Evolutionary conservation across 257 asterid species (phyloP), one percentile per base, ranked within the genome.

Genomic region (Jacaranda copaia): DNA sequence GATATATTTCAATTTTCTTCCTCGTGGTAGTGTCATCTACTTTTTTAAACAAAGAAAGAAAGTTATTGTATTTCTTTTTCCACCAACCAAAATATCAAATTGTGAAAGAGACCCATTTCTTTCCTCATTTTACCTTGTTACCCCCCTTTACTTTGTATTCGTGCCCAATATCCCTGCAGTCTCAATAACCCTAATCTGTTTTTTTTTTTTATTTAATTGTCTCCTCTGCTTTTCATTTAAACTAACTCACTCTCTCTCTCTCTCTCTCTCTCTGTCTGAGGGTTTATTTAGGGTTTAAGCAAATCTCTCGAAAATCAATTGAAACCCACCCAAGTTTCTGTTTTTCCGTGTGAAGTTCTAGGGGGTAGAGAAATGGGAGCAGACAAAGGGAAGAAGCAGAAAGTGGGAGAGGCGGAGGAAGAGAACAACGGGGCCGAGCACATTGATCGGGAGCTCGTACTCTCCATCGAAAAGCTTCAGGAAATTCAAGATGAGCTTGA

Each of bases 401-500:
- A 90, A 83, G 76, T 84, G 76, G 89, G 79, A 71, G 91, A 83
- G 55, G 78, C 12, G 58, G 89, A 81, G 79, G 91, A 80, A 45
- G 93, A 84, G 52, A 83, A 53, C 80, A 78, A 83, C 81, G 89
- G 76, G 43, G 16, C 84, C 9, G 90, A 84, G 25, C 88, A 65
- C 68, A 74, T 82, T 81, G 97, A 89, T 20, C 87, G 79, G 13
- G 91, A 89, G 69, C 93, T 91, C 69, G 85, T 88, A 75, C 76
- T 81, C 63, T 89, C 97, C 38, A 87, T 93, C 57, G 95, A 91
- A 66, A 91, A 86, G 88, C 89, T 93, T 77, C 98, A 91, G 79
- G 97, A 88, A 81, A 83, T 93, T 83, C 96, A 93, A 80, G 98
- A 91, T 57, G 98, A 93, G 75, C 97, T 93, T 39, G 98, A 93